These are phyloP conservation scores for Neofusicoccum parvum DNA, from an alignment of 2,329 filamentous ascomycete genomes.

Conservation along the genomic window DNA sequence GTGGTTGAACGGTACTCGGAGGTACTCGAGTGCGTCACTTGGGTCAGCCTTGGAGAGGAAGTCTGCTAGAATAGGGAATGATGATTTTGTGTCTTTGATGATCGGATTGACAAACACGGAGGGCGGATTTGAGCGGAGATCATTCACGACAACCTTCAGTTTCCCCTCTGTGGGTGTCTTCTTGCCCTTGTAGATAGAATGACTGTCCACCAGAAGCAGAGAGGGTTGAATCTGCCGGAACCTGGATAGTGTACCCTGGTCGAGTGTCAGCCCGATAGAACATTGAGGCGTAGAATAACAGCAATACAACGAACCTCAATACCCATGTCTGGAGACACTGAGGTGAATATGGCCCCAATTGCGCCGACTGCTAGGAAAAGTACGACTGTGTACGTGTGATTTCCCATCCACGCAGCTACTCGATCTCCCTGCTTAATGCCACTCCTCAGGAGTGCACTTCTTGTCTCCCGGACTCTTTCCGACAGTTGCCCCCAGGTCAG, in stretches of 20 bases:
- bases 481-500: constrained; percentile 45
- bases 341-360: constrained; percentile 49
- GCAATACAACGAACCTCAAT: constrained; percentile 24
- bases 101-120: constrained; percentile 31
- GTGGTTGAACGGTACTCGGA: constrained; percentile 43
- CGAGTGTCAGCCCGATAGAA: background rate
- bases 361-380: constrained; percentile 45
- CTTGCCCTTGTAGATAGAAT: constrained; percentile 45
- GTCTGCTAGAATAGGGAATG: constrained; percentile 31
- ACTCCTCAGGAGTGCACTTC: constrained; percentile 41
- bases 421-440: constrained; percentile 43
- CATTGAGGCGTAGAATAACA: too few species aligned
- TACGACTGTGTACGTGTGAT: constrained; percentile 46
- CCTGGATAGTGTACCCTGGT: constrained; percentile 39
- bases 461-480: constrained; percentile 42
- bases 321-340: constrained; percentile 48
- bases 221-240: constrained; percentile 44
- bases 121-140: constrained; percentile 29
- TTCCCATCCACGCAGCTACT: constrained; percentile 46
- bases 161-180: constrained; percentile 35
- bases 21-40: constrained; percentile 35
- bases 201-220: constrained; percentile 45
- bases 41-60: constrained; percentile 37
- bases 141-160: constrained; percentile 34
- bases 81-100: constrained; percentile 15